phyloP scores from a whole-genome alignment of 495 filamentous ascomycete species.

The Xylaria castorea region DNA sequence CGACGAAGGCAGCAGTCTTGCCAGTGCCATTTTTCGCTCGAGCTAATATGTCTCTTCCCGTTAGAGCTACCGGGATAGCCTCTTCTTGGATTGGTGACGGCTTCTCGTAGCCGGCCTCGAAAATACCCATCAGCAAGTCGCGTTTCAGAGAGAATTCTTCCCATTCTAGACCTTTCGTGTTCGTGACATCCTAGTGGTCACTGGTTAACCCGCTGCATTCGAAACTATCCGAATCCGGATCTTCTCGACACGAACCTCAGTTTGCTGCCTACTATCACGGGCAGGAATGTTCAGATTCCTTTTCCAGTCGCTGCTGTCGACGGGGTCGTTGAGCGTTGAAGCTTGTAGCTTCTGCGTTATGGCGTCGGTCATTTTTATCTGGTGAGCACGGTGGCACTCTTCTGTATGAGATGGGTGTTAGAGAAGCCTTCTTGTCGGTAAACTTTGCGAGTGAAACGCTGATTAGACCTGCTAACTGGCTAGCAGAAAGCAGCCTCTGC shows the following conservation, averaged over 20 bases:
- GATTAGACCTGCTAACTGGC: neutral
- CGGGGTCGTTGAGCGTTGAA: conserved; percentile 69
- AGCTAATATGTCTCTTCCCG: conserved; percentile 92
- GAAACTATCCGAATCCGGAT: neutral
- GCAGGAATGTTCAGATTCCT: conserved; percentile 75
- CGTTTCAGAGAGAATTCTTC: conserved; percentile 96
- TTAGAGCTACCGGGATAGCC: conserved; percentile 94
- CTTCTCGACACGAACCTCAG: conserved; percentile 71
- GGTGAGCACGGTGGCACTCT: neutral
- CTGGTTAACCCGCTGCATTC: conserved; percentile 31
- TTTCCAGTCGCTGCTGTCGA: conserved; percentile 75
- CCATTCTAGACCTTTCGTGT: conserved; percentile 95
- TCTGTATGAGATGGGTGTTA: neutral
- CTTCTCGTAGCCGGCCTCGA: conserved; percentile 98
- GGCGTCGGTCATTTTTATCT: conserved; percentile 51
- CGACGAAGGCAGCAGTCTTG: conserved; percentile 97
- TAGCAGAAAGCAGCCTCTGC: neutral
- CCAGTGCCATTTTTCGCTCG: conserved; percentile 98
- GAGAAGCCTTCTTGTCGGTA: neutral
- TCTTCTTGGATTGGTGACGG: conserved; percentile 99
- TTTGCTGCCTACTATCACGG: conserved; percentile 89
- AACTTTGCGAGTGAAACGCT: neutral
- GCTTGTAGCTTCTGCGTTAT: conserved; percentile 74
- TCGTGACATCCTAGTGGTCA: conserved; percentile 82
- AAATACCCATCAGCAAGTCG: conserved; percentile 97